Conservation (phyloP, 805 yeast species). For the Zygoascus bituminiphila region DNA sequence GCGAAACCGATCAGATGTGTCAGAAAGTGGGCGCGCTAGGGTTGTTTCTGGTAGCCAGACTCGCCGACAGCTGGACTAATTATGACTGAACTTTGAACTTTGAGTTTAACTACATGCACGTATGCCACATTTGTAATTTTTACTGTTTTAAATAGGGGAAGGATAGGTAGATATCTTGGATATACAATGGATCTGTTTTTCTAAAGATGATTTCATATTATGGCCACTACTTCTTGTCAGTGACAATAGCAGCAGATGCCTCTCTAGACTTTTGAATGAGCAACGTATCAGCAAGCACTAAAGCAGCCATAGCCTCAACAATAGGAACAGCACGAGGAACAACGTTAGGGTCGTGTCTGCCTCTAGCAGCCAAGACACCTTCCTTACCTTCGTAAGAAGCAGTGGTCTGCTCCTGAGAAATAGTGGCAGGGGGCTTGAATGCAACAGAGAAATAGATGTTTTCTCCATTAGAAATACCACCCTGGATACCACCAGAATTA, state of each 20-base stretch:
- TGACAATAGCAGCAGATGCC: slow-evolving; percentile 2
- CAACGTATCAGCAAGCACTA: slow-evolving; percentile 79
- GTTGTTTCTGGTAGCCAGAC: slow-evolving; percentile 2
- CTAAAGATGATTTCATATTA: too few species aligned
- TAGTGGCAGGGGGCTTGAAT: slow-evolving; percentile 97
- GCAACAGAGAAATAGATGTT: slow-evolving; percentile 90
- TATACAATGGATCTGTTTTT: not conserved
- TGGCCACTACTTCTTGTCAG: not conserved
- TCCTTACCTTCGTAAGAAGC: slow-evolving; percentile 79
- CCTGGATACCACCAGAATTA: slow-evolving; percentile 95
- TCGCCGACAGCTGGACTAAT: not conserved
- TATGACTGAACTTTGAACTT: too few species aligned
- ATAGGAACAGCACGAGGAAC: slow-evolving; percentile 98
- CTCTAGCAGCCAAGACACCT: slow-evolving; percentile 90
- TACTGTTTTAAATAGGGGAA: not conserved
- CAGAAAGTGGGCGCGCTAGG: slow-evolving; percentile 1
- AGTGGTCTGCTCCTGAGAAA: slow-evolving; percentile 85
- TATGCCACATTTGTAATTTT: not conserved
- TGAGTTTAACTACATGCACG: not conserved
- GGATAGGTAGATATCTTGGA: too few species aligned
- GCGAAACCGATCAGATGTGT: slow-evolving; percentile 8
- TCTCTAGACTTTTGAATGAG: slow-evolving; percentile 84
- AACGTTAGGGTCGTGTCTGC: slow-evolving; percentile 97
- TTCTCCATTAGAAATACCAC: slow-evolving; percentile 97
- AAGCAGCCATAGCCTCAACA: slow-evolving; percentile 97